phyloP scores from a whole-genome alignment of 441 rosid genomes.

The Raphanus hybrid region DNA sequence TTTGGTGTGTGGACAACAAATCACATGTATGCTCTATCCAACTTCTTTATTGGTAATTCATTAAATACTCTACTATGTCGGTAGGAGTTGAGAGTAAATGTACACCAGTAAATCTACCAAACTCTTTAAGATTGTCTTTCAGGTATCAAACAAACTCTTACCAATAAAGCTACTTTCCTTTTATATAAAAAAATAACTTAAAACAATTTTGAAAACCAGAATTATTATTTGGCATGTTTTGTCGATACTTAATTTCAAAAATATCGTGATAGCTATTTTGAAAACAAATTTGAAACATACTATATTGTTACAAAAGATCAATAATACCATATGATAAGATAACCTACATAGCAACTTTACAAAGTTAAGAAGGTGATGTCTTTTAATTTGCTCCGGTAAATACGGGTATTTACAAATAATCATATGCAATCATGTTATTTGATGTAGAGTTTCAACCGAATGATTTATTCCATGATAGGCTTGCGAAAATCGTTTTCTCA shows the following conservation, averaged over 20 bases:
- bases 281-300: background rate
- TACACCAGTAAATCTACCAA: slow-evolving; percentile 33
- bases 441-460: background rate
- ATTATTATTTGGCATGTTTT: slow-evolving; percentile 12
- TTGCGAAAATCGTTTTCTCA: background rate
- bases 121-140: slow-evolving; percentile 39
- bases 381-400: background rate
- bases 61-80: slow-evolving; percentile 28
- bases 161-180: slow-evolving; percentile 32
- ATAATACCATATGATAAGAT: background rate
- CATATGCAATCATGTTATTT: background rate
- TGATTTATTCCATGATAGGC: slow-evolving; percentile 13
- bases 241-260: background rate
- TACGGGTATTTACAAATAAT: background rate
- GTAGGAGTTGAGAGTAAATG: slow-evolving; percentile 33
- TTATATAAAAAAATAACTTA: slow-evolving; percentile 22
- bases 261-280: background rate
- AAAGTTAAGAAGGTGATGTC: background rate
- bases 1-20: slow-evolving; percentile 33
- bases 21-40: slow-evolving; percentile 32
- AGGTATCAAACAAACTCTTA: slow-evolving; percentile 37
- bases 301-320: background rate
- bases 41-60: background rate
- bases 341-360: background rate
- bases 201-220: slow-evolving; percentile 13